Evolutionary conservation across 192 early-diverging fungal species (phyloP).

Genomic region (Kickxella alabastrina): DNA sequence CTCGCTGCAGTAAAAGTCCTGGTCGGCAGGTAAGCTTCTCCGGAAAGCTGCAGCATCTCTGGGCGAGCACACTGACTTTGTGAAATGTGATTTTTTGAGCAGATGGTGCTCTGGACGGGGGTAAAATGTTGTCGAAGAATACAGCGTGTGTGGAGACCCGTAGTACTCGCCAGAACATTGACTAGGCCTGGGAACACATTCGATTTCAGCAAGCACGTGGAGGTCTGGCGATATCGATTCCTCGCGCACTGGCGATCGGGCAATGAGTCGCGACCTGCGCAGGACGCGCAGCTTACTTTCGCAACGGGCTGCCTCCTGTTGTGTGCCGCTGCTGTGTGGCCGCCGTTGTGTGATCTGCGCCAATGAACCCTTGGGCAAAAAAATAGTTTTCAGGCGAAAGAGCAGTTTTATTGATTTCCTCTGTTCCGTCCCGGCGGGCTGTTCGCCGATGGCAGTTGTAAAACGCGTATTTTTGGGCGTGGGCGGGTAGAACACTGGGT

Average conservation of each 20-base stretch:
- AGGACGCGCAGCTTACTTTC: conserved; percentile 8
- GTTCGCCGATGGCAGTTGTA: not conserved
- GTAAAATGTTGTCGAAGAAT: conserved; percentile 11
- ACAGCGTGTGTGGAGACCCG: conserved; percentile 1
- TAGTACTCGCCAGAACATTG: not conserved
- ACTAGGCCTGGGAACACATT: conserved; percentile 3
- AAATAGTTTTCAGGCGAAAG: conserved; percentile 26
- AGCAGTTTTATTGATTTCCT: conserved; percentile 20
- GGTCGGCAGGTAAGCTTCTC: not conserved
- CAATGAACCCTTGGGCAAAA: conserved; percentile 14
- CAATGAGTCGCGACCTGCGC: conserved; percentile 23
- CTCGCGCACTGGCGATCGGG: conserved; percentile 40
- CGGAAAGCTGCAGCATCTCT: not conserved
- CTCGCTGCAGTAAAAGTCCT: not conserved
- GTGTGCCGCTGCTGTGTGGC: not conserved
- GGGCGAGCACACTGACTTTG: not conserved
- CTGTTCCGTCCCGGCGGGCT: not conserved
- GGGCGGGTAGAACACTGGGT: conserved; percentile 49
- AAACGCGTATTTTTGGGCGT: conserved; percentile 9
- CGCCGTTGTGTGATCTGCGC: not conserved
- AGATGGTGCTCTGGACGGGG: conserved; percentile 1
- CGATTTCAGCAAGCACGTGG: conserved; percentile 31
- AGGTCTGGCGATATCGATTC: conserved; percentile 33
- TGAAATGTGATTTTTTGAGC: not conserved
- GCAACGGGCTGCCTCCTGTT: not conserved